Percentiles rank a stretch among this genome's conserved stretches.
phyloP scores from a whole-genome alignment of 163 green algal species.

The Chlamydomonas reinhardtii region DNA sequence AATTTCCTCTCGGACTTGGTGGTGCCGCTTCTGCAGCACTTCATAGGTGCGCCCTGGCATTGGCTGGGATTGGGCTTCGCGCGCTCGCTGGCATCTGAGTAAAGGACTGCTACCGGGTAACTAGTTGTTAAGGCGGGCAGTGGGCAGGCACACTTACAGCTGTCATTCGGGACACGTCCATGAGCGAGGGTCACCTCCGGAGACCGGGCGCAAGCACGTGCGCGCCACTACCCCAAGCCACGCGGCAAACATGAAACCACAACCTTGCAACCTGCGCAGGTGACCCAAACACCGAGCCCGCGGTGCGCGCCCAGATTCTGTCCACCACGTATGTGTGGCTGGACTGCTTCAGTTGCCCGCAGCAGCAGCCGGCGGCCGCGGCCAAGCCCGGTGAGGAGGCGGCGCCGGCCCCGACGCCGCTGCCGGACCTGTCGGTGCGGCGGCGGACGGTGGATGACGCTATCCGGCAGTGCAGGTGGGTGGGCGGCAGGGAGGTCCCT shows the following conservation, averaged over 20 bases:
- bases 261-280: background rate
- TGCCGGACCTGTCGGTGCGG: background rate
- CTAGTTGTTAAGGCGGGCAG: no score
- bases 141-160: no score
- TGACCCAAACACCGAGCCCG: conserved; percentile 14
- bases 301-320: background rate
- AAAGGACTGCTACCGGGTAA: no score
- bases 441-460: background rate
- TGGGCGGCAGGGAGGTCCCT: no score
- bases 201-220: no score
- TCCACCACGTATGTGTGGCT: conserved; percentile 27
- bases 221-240: no score
- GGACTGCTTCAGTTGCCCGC: conserved; percentile 13
- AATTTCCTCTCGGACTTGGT: conserved; percentile 42
- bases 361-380: background rate
- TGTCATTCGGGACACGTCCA: no score
- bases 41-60: conserved; percentile 10
- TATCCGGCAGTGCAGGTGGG: background rate
- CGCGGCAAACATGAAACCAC: no score
- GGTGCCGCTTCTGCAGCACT: conserved; percentile 46
- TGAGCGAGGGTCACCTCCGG: no score
- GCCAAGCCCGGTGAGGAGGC: background rate
- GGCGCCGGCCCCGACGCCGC: background rate
- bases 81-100: no score
- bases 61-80: no score